Evolutionary conservation across 192 early-diverging fungal species (phyloP).

Genomic region (Coemansia sp.): DNA sequence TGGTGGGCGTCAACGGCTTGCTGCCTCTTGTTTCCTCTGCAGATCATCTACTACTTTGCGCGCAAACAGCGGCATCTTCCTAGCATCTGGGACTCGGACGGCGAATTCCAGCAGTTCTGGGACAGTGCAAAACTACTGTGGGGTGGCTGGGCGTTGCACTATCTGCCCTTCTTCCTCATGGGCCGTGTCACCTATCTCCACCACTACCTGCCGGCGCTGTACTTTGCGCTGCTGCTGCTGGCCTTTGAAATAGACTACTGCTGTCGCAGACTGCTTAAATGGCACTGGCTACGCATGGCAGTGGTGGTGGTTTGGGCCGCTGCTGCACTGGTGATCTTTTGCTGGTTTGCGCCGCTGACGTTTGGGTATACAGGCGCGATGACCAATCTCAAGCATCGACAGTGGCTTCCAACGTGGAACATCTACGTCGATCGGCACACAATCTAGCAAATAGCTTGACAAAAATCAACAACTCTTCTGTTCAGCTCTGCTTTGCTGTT

Average conservation of each 20-base stretch:
- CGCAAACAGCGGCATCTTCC: slow-evolving; percentile 13
- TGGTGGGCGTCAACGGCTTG: slow-evolving; percentile 71
- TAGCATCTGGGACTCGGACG: slow-evolving; percentile 5
- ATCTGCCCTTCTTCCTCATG: slow-evolving; percentile 86
- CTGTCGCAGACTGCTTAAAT: slow-evolving; percentile 46
- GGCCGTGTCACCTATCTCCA: slow-evolving; percentile 87
- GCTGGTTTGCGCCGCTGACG: slow-evolving; percentile 74
- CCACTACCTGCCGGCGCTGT: slow-evolving; percentile 84
- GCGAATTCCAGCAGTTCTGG: slow-evolving; percentile 54
- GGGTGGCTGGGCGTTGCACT: slow-evolving; percentile 79
- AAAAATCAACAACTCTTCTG: not conserved
- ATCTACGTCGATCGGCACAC: slow-evolving; percentile 17
- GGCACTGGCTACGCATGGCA: slow-evolving; percentile 49
- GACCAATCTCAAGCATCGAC: slow-evolving; percentile 33
- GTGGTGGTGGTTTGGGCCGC: slow-evolving; percentile 31
- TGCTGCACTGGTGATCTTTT: slow-evolving; percentile 32
- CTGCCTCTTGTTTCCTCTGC: slow-evolving; percentile 20
- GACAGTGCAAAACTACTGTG: slow-evolving; percentile 74
- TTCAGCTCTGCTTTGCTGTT: not conserved
- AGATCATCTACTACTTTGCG: slow-evolving; percentile 10
- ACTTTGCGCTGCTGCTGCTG: slow-evolving; percentile 75
- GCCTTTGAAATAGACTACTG: slow-evolving; percentile 76
- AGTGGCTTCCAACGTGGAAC: slow-evolving; percentile 45
- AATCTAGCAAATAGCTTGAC: slow-evolving; percentile 3
- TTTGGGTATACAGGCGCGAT: slow-evolving; percentile 63